Conservation (phyloP, 139 green algal genomes). For the Chloropicon primus region DNA sequence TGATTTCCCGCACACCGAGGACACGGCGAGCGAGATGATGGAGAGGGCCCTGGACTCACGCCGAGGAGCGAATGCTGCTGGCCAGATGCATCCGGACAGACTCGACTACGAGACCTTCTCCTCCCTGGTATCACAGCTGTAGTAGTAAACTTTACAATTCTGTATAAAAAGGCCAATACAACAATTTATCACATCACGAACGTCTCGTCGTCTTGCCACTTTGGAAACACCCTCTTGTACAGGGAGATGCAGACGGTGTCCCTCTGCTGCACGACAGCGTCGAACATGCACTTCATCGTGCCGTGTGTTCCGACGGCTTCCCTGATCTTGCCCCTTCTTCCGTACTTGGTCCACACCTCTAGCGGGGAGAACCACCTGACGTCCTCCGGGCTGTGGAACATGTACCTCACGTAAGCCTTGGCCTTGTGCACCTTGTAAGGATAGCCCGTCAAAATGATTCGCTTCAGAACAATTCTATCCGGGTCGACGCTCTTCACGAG, state of each 20-base stretch:
- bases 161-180: too few species aligned
- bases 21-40: background rate
- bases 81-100: background rate
- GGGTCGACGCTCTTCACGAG: slow-evolving; percentile 43
- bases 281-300: slow-evolving; percentile 88
- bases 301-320: slow-evolving; percentile 92
- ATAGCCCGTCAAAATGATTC: slow-evolving; percentile 69
- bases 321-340: slow-evolving; percentile 74
- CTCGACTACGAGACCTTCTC: background rate
- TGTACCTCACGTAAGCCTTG: slow-evolving; percentile 77
- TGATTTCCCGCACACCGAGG: background rate
- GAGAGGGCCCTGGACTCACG: background rate
- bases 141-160: too few species aligned
- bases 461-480: slow-evolving; percentile 77
- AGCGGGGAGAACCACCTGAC: slow-evolving; percentile 66
- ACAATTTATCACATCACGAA: background rate
- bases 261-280: slow-evolving; percentile 70
- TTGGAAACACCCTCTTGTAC: slow-evolving; percentile 91
- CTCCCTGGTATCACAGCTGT: too few species aligned
- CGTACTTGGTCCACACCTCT: slow-evolving; percentile 86
- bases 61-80: too few species aligned
- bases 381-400: slow-evolving; percentile 92
- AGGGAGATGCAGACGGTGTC: slow-evolving; percentile 86
- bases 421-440: slow-evolving; percentile 79
- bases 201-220: slow-evolving; percentile 48